Base-by-base conservation (phyloP, 2,329 filamentous ascomycete genomes). In the Ophiostoma sp. region DNA sequence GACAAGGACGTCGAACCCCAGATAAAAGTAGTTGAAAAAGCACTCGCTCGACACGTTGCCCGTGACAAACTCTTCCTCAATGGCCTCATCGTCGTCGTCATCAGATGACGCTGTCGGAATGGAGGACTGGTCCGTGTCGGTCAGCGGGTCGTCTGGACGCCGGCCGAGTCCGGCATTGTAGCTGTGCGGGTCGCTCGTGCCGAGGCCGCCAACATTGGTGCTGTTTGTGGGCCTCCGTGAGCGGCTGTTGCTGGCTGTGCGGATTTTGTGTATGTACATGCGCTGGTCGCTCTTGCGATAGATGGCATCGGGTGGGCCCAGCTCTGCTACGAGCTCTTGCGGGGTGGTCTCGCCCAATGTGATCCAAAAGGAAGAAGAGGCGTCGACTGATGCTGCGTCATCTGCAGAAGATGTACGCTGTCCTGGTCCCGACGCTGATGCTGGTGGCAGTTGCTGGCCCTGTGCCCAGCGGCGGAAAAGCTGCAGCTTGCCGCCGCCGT, bases 1-100 rank as follows among this genome's bases (percentile, higher is more conserved):
- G n/a, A 99, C 88, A 5, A 98, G 87, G 11, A 98, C 88, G 81
- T 99, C 96, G 79, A 99, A 97, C 1, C 96, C 96, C 75, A 97
- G 91, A 76, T 95, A 92, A 80, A 98, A 99, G 81, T 99, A 99
- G 81, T 98, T 98, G 83, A 96, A 98, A 80, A 98, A 99, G 76
- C 91, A 94, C 80, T 97, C 93, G 3, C 90, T 88, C 1, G 90
- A 88, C 3, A 90, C 77, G 80, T 86, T 84, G 76, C 85, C 84
- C 0, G 73, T 70, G 9, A 84, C 83, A 3, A 84, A 80, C 39
- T 88, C 87, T 39, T 90, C 90, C 59, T 89, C 87, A 19, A 89
- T 80, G 2, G 84, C 87, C 73, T 88, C 88, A 28, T 88, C 85
- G 45, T 86, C 87, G 28, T 86, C 87, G 33, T 93, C 89, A 72